These are phyloP conservation scores for Lolium multiflorum DNA, from an alignment of 176 grass and related monocot genomes.

Conservation along the genomic window DNA sequence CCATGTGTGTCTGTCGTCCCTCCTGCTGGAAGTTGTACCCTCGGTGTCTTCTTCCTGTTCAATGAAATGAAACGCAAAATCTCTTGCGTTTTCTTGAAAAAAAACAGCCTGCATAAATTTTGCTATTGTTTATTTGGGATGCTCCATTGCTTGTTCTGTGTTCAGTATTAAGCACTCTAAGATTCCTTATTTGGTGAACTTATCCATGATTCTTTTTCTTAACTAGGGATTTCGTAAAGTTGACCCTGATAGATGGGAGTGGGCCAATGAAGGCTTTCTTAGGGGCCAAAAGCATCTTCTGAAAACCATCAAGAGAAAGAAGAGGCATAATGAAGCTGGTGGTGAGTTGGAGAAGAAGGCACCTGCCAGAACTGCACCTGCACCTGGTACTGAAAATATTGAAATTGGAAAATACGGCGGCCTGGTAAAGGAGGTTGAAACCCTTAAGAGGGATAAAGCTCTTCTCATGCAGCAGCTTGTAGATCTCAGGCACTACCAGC, in stretches of 20 bases:
- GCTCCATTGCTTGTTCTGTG: neutral
- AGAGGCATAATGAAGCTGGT: constrained; percentile 46
- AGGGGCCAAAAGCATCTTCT: constrained; percentile 81
- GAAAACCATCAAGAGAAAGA: constrained; percentile 74
- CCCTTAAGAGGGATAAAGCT: constrained; percentile 83
- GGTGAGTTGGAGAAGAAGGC: constrained; percentile 38
- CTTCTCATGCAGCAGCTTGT: constrained; percentile 85
- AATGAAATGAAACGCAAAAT: too few species aligned
- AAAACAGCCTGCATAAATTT: neutral
- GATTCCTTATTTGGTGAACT: constrained; percentile 8
- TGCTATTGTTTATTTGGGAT: neutral
- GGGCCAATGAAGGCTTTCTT: constrained; percentile 82
- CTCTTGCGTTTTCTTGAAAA: too few species aligned
- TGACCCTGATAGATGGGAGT: constrained; percentile 90
- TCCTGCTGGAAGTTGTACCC: too few species aligned
- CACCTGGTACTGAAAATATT: constrained; percentile 58
- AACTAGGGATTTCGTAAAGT: constrained; percentile 90
- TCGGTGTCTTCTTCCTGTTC: too few species aligned
- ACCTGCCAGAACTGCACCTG: constrained; percentile 53
- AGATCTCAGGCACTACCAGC: constrained; percentile 75
- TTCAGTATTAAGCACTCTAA: constrained; percentile 11
- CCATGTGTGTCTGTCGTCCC: too few species aligned
- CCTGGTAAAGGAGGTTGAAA: constrained; percentile 76
- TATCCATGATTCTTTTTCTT: constrained; percentile 20
- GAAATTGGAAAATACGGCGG: constrained; percentile 81